Conservation (phyloP, 768 basidiomycete genomes). For the Naganishia randhawae region DNA sequence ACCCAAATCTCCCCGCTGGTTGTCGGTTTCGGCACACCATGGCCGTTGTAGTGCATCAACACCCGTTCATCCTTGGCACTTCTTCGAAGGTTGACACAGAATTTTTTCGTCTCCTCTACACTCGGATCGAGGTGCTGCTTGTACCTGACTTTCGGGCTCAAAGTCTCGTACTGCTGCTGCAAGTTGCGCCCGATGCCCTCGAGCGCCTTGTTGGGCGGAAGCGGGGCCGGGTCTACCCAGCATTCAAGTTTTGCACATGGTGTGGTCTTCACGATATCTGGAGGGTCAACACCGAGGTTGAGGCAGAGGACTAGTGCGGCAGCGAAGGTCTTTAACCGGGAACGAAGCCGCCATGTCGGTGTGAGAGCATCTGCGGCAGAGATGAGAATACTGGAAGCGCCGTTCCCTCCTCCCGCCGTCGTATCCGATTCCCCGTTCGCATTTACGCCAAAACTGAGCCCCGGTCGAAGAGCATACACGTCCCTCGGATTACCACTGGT, state of each 20-base stretch:
- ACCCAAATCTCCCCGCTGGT: slow-evolving; percentile 95
- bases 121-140: slow-evolving; percentile 91
- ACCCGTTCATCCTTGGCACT: slow-evolving; percentile 89
- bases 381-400: slow-evolving; percentile 46
- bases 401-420: not conserved
- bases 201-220: slow-evolving; percentile 87
- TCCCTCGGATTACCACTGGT: slow-evolving; percentile 82
- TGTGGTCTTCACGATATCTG: slow-evolving; percentile 93
- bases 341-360: slow-evolving; percentile 76
- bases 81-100: slow-evolving; percentile 76
- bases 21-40: slow-evolving; percentile 95
- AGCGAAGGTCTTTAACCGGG: slow-evolving; percentile 84
- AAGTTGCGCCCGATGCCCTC: slow-evolving; percentile 90
- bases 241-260: slow-evolving; percentile 93
- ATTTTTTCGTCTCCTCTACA: slow-evolving; percentile 83
- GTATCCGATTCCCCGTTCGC: not conserved
- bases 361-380: slow-evolving; percentile 20
- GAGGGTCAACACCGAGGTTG: slow-evolving; percentile 96
- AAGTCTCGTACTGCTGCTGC: slow-evolving; percentile 90
- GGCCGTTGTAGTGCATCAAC: slow-evolving; percentile 96
- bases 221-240: slow-evolving; percentile 92
- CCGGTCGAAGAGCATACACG: slow-evolving; percentile 33
- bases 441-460: slow-evolving; percentile 25
- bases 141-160: slow-evolving; percentile 89
- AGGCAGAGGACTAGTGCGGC: slow-evolving; percentile 81